Conservation (phyloP, 1,284 basidiomycete genomes). For the Pseudozyma sp. region DNA sequence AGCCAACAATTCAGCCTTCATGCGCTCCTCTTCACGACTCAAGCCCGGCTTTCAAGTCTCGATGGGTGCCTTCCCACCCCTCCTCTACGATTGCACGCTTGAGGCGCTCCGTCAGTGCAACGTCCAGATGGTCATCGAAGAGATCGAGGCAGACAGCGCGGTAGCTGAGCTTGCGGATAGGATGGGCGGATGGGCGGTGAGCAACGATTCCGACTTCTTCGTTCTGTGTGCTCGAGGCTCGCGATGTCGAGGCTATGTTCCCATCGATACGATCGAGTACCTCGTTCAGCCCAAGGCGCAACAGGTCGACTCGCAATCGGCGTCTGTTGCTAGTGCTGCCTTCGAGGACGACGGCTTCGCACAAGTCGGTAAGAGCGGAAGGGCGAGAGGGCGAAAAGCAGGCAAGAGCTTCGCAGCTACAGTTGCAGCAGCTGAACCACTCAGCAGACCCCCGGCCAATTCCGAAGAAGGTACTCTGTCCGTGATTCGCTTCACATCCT, state of each 20-base stretch:
- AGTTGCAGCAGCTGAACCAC: not conserved
- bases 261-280: conserved; percentile 53
- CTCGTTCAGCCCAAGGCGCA: conserved; percentile 31
- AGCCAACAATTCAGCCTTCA: conserved; percentile 45
- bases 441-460: conserved; percentile 14
- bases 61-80: conserved; percentile 46
- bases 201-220: conserved; percentile 62
- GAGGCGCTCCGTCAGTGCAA: conserved; percentile 35
- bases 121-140: conserved; percentile 46
- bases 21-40: conserved; percentile 44
- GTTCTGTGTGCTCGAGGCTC: conserved; percentile 54
- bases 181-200: conserved; percentile 53
- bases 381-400: conserved; percentile 20
- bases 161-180: conserved; percentile 56
- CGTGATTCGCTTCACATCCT: conserved; percentile 43
- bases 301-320: not conserved
- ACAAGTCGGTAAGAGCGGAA: conserved; percentile 37
- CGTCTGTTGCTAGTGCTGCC: not conserved
- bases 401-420: not conserved
- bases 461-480: conserved; percentile 20
- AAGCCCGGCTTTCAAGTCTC: conserved; percentile 46
- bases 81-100: conserved; percentile 46
- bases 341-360: conserved; percentile 57
- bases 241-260: conserved; percentile 53
- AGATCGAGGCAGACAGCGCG: conserved; percentile 57